Evolutionary conservation across 2,329 filamentous ascomycete species (phyloP).

Genomic region (Nigrospora sphaerica): DNA sequence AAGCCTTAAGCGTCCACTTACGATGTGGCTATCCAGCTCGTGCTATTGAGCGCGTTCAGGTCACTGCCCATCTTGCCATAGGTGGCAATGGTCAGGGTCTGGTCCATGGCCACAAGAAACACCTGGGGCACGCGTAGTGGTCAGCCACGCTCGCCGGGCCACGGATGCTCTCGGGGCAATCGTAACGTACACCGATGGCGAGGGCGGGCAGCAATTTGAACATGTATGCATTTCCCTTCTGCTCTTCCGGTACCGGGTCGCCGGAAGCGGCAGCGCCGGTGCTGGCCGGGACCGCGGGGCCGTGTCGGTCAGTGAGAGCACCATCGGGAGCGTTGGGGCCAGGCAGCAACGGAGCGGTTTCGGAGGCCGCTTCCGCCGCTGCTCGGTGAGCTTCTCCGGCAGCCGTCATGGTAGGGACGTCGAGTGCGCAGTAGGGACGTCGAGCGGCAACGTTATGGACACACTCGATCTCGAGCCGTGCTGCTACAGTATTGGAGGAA

Average conservation of each 20-base stretch:
- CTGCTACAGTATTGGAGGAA: too few relatives aligned
- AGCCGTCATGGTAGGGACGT: neutral
- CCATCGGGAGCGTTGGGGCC: neutral
- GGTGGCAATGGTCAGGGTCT: conserved; percentile 71
- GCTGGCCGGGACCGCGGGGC: conserved; percentile 1
- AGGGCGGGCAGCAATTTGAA: conserved; percentile 17
- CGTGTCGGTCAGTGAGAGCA: neutral
- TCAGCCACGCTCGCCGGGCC: neutral
- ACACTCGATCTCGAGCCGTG: too few relatives aligned
- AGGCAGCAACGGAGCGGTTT: neutral
- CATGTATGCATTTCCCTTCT: conserved; percentile 16
- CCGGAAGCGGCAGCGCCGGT: conserved; percentile 15
- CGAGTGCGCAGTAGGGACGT: too few relatives aligned
- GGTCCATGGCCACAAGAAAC: conserved; percentile 66
- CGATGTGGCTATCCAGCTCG: conserved; percentile 60
- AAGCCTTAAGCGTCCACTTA: neutral
- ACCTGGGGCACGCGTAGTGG: conserved; percentile 35
- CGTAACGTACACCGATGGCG: conserved; percentile 15
- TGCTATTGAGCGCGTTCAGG: conserved; percentile 64
- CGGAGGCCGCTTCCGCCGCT: neutral
- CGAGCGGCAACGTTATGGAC: too few relatives aligned
- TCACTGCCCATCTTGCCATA: conserved; percentile 74
- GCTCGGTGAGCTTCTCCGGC: neutral
- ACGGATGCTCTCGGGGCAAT: neutral
- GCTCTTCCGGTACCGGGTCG: conserved; percentile 6